phyloP scores from a whole-genome alignment of 2,329 filamentous ascomycete species.

The Thermoascus crustaceus region DNA sequence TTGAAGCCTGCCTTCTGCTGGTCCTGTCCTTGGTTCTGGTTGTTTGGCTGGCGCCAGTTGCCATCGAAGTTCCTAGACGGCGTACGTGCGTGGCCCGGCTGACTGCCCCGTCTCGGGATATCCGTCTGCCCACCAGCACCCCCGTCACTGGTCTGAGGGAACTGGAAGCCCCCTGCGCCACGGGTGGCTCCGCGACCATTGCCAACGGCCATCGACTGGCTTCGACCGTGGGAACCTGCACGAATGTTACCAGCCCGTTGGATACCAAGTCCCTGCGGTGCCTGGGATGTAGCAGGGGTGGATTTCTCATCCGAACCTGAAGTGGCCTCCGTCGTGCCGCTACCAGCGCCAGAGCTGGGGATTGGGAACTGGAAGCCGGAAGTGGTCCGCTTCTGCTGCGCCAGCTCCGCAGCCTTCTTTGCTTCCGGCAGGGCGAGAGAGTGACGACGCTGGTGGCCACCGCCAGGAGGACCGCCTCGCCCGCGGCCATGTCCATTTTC shows the following conservation, averaged over 20 bases:
- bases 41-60: slow-evolving; percentile 86
- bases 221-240: slow-evolving; percentile 56
- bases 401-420: slow-evolving; percentile 93
- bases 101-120: slow-evolving; percentile 67
- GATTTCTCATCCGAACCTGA: slow-evolving; percentile 46
- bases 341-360: slow-evolving; percentile 54
- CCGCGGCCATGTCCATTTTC: slow-evolving; percentile 66
- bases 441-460: slow-evolving; percentile 87
- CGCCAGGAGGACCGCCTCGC: slow-evolving; percentile 59
- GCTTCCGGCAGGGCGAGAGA: slow-evolving; percentile 91
- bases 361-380: slow-evolving; percentile 91
- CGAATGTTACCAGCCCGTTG: slow-evolving; percentile 77
- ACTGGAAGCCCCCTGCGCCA: slow-evolving; percentile 65
- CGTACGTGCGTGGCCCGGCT: slow-evolving; percentile 66
- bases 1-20: slow-evolving; percentile 54
- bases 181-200: slow-evolving; percentile 59
- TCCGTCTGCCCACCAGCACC: slow-evolving; percentile 47
- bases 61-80: slow-evolving; percentile 92
- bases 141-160: slow-evolving; percentile 51
- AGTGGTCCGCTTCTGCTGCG: slow-evolving; percentile 92
- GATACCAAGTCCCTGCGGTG: slow-evolving; percentile 54
- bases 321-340: slow-evolving; percentile 44
- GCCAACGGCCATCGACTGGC: slow-evolving; percentile 45
- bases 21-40: slow-evolving; percentile 38
- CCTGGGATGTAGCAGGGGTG: slow-evolving; percentile 38